Conservation (phyloP, 2,329 filamentous ascomycete species). For the Aspergillus texensis region DNA sequence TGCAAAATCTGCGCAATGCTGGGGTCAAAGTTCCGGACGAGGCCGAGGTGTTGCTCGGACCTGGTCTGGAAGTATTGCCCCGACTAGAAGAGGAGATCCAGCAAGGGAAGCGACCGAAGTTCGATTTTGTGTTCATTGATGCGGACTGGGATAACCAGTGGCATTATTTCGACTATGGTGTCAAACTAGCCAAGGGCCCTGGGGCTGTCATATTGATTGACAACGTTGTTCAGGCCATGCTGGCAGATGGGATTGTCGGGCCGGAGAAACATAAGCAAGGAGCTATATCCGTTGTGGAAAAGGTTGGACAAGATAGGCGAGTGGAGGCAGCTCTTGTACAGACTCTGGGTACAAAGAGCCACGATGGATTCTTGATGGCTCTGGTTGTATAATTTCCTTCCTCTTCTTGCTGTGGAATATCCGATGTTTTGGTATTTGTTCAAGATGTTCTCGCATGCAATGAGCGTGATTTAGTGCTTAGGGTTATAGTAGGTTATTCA, state of each 20-base stretch:
- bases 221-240: not conserved
- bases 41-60: not conserved
- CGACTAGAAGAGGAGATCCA: not conserved
- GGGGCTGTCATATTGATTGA: not conserved
- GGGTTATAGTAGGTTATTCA: accelerated
- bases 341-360: not conserved
- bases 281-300: not conserved
- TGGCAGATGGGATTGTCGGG: not conserved
- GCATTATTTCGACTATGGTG: not conserved
- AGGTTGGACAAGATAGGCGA: not conserved
- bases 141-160: not conserved
- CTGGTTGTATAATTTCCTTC: not conserved
- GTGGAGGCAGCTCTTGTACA: not conserved
- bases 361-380: not conserved
- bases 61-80: not conserved
- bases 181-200: not conserved
- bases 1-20: not conserved
- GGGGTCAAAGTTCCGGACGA: not conserved
- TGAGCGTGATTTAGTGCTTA: not conserved
- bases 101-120: not conserved
- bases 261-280: not conserved
- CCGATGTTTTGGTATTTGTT: not conserved
- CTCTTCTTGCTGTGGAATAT: not conserved
- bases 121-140: not conserved
- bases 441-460: not conserved